A percentile compares a stretch with the other conserved stretches of the same genome.
Evolutionary conservation across 495 filamentous ascomycete species (phyloP).

Genomic region (Annulohypoxylon stygium): DNA sequence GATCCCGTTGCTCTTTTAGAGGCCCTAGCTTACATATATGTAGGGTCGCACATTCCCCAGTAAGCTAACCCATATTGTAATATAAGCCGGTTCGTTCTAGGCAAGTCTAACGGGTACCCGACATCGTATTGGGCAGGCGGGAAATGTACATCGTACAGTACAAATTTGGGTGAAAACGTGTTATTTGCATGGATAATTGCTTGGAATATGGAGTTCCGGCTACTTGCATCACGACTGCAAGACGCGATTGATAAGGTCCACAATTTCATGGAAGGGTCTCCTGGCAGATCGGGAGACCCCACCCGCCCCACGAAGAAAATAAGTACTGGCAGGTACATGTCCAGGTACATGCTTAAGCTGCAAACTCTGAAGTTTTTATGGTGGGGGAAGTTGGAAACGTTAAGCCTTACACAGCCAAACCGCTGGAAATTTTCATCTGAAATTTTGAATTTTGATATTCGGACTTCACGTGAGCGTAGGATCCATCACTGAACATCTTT

Average conservation of each 20-base stretch:
- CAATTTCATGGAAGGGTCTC: neutral
- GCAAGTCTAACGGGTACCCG: conserved; percentile 2
- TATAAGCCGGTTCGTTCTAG: conserved; percentile 14
- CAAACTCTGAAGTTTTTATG: conserved; percentile 17
- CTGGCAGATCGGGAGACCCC: conserved; percentile 39
- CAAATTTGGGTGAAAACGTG: conserved; percentile 35
- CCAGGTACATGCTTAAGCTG: conserved; percentile 8
- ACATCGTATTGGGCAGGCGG: conserved; percentile 4
- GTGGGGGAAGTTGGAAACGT: conserved; percentile 42
- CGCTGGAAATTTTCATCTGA: conserved; percentile 41
- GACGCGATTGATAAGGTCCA: neutral
- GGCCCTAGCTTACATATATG: conserved; percentile 26
- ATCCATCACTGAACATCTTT: conserved; percentile 14
- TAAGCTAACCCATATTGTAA: neutral
- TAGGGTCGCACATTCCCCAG: conserved; percentile 9
- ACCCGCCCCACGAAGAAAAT: conserved; percentile 23
- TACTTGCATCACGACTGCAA: conserved; percentile 9
- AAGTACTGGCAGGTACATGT: neutral
- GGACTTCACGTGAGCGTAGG: conserved; percentile 30
- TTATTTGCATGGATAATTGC: conserved; percentile 31
- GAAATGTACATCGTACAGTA: conserved; percentile 13
- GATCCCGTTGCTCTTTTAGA: conserved; percentile 25
- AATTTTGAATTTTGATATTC: conserved; percentile 36
- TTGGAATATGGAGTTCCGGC: conserved; percentile 28
- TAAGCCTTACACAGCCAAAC: conserved; percentile 28